These are phyloP conservation scores for Pseudevernia furfuracea DNA, from an alignment of 495 filamentous ascomycete genomes.

Conservation along the genomic window DNA sequence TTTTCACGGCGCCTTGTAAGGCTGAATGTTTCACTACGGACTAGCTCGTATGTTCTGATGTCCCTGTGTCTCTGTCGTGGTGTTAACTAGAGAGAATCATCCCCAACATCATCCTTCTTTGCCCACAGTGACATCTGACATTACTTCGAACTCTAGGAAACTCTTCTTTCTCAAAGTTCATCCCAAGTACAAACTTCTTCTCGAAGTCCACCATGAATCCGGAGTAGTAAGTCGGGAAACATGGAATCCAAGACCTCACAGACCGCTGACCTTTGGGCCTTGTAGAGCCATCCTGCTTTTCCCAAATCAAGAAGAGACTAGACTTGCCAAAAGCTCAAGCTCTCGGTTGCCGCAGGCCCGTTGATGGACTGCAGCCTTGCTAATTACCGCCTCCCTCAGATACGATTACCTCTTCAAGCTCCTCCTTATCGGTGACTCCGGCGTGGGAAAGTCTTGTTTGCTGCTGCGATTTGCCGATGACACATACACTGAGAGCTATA, in stretches of 20 bases:
- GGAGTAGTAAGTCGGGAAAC: conserved; percentile 72
- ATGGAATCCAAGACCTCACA: neutral
- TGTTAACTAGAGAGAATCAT: neutral
- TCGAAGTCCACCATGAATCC: conserved; percentile 70
- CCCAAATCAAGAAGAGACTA: neutral
- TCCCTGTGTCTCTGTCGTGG: neutral
- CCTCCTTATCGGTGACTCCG: conserved; percentile 98
- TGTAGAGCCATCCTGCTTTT: conserved; percentile 9
- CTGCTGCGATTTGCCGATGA: conserved; percentile 97
- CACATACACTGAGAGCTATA: conserved; percentile 99
- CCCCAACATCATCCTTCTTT: conserved; percentile 8
- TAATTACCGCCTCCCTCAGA: conserved; percentile 44
- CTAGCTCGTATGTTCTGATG: neutral
- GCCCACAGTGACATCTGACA: conserved; percentile 1
- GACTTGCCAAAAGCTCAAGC: too few relatives aligned
- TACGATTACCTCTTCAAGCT: conserved; percentile 99
- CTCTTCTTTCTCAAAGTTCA: neutral
- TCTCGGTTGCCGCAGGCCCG: neutral
- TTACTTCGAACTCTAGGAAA: neutral
- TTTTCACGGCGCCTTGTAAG: neutral
- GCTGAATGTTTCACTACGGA: conserved; percentile 5
- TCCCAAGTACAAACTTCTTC: neutral
- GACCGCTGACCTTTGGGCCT: conserved; percentile 4
- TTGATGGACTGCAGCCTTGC: conserved; percentile 5
- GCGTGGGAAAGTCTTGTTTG: conserved; percentile 98